phyloP scores from a whole-genome alignment of 1,284 basidiomycete species.

The Boletus holoroseus region DNA sequence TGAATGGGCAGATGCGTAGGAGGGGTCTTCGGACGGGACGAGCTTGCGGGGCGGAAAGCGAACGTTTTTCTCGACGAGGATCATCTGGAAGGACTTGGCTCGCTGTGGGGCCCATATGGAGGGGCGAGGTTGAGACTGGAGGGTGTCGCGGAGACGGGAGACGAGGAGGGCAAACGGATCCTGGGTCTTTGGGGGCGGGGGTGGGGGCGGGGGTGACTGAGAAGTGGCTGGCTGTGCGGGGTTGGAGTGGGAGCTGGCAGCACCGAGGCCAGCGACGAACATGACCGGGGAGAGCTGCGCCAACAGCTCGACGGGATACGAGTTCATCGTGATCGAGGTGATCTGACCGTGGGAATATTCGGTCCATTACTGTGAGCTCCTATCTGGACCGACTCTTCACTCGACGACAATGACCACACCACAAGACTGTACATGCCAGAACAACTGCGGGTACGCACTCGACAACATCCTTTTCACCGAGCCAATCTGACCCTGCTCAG shows the following conservation, averaged over 20 bases:
- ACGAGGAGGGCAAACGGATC: slow-evolving; percentile 57
- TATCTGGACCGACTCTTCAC: not conserved
- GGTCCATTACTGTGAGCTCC: not conserved
- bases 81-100: slow-evolving; percentile 70
- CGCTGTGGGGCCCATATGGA: slow-evolving; percentile 62
- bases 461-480: too few species aligned
- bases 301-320: slow-evolving; percentile 80
- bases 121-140: slow-evolving; percentile 56
- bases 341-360: slow-evolving; percentile 7
- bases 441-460: slow-evolving; percentile 20
- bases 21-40: slow-evolving; percentile 47
- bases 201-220: slow-evolving; percentile 26
- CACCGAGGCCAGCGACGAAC: slow-evolving; percentile 84
- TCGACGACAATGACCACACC: slow-evolving; percentile 5
- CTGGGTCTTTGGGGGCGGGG: slow-evolving; percentile 35
- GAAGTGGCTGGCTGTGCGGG: not conserved
- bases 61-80: slow-evolving; percentile 77
- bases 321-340: slow-evolving; percentile 59
- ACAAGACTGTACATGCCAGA: slow-evolving; percentile 21
- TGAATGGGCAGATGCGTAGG: slow-evolving; percentile 62
- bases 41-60: slow-evolving; percentile 86
- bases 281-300: slow-evolving; percentile 84
- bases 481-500: slow-evolving; percentile 11
- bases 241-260: slow-evolving; percentile 7
- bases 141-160: slow-evolving; percentile 56